Conservation (phyloP, 176 grass and related monocot species). For the Cenchrus americanus region DNA sequence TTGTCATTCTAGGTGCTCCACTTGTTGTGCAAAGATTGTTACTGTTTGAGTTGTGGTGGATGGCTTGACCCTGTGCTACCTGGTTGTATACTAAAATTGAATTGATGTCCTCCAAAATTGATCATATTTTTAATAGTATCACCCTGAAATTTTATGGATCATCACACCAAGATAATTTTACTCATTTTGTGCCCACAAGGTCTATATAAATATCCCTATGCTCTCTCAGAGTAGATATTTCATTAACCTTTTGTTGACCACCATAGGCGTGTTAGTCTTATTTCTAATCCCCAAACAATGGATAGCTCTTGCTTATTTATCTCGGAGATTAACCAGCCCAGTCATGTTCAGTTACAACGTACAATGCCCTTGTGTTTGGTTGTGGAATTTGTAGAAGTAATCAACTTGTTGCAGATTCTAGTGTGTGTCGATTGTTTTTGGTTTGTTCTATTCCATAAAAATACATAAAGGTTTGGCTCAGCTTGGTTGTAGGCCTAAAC, state of each 20-base stretch:
- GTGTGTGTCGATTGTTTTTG: not conserved
- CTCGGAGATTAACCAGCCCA: too few relatives aligned
- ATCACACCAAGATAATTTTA: not conserved
- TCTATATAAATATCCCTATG: not conserved
- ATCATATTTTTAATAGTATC: not conserved
- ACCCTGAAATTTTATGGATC: not conserved
- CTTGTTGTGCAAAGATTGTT: not conserved
- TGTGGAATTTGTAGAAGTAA: constrained; percentile 4
- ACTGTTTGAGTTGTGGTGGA: not conserved
- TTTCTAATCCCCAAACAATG: not conserved
- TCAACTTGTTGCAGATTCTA: not conserved
- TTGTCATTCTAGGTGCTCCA: not conserved
- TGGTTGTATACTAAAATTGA: not conserved
- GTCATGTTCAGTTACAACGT: not conserved
- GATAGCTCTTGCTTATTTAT: not conserved
- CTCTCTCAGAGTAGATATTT: not conserved
- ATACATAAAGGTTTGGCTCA: not conserved
- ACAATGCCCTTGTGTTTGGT: not conserved
- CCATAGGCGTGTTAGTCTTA: not conserved
- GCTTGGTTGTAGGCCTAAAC: not conserved
- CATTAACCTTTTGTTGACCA: not conserved
- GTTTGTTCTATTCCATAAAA: not conserved
- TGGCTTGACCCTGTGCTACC: not conserved
- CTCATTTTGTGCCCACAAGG: not conserved
- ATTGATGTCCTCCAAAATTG: not conserved